phyloP scores from a whole-genome alignment of 768 basidiomycete genomes.

The Dictyophora rubrovolvata region DNA sequence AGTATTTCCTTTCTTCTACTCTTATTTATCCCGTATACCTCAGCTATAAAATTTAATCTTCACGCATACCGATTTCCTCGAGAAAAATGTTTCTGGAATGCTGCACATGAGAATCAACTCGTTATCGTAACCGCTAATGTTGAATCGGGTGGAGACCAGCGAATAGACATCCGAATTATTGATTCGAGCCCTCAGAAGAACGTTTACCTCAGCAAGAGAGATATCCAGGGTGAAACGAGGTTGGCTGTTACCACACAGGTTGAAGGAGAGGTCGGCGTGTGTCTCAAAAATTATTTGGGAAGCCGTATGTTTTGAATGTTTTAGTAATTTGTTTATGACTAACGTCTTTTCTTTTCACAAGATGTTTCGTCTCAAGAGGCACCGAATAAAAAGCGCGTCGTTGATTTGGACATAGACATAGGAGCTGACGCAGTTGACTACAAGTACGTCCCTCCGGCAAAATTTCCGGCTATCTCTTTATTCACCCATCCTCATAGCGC shows the following conservation, averaged over 20 bases:
- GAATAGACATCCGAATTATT: constrained; percentile 89
- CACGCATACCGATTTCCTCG: constrained; percentile 62
- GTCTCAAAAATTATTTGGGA: constrained; percentile 76
- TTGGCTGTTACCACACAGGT: constrained; percentile 90
- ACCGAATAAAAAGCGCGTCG: constrained; percentile 45
- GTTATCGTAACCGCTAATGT: constrained; percentile 97
- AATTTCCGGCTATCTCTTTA: not conserved
- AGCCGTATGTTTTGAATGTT: constrained; percentile 41
- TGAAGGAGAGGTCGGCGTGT: constrained; percentile 92
- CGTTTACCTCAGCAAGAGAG: constrained; percentile 82
- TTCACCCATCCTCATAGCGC: constrained; percentile 46
- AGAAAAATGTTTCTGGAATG: constrained; percentile 91
- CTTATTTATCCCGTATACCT: constrained; percentile 16
- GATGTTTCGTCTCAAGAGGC: constrained; percentile 39
- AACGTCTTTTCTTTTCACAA: constrained; percentile 16
- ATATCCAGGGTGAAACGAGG: constrained; percentile 83
- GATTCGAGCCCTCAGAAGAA: constrained; percentile 81
- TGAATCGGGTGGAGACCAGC: constrained; percentile 60
- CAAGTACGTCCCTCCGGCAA: constrained; percentile 53
- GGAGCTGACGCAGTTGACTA: constrained; percentile 98
- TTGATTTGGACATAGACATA: constrained; percentile 95
- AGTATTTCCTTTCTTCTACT: constrained; percentile 23
- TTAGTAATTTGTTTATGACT: not conserved
- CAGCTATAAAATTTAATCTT: constrained; percentile 81
- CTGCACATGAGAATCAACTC: constrained; percentile 74